Base-by-base conservation (phyloP, 306 rosid genomes). In the Spatholobus suberectus region DNA sequence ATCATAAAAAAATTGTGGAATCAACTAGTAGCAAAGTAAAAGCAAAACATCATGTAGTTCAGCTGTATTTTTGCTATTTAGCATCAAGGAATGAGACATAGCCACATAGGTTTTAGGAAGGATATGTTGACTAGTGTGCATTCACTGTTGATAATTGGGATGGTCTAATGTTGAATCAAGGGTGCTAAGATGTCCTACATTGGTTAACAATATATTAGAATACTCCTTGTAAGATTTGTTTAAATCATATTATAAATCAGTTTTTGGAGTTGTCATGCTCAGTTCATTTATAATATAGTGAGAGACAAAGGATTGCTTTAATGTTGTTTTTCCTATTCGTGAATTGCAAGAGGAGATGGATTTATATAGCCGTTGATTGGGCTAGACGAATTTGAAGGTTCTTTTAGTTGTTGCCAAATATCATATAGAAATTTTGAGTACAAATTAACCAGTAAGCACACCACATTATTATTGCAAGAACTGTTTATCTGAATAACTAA, bases 151-250 rank as follows among this genome's bases (percentile, higher is more conserved):
- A 27, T 75, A 41, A 10, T 38, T 75, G 9, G 32, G 38, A 58
- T 80, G 51, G 18, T 55, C 18, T 58, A 80, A 43, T 27, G 61
- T 41, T 80, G 62, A 70, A 57, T 70, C 49, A 59, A 66, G 29
- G n/a, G 57, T 24, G 46, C 17, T 63, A 32, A 29, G 6, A 26
- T 59, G 35, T 58, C 66, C 8, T n/a, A 7, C 12, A 40, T 40
- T 40, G 46, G 2, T 40, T 40, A 14, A 14, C 20, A 47, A 47
- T 15, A 47, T 47, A 15, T 14, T 47, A 12, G 20, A 47, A 47
- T 17, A 47, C 20, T 14, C 55, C 5, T 14, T 44, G 12, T 44
- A 12, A 44, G 46, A 40, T n/a, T 40, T 40, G 10, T 35, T 35
- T 6, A 35, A 35, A 35, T 35, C 38, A 35, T 2, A 14, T 47